Conservation (phyloP, 1,139 yeast species). For the Geotrichum bryndzae region DNA sequence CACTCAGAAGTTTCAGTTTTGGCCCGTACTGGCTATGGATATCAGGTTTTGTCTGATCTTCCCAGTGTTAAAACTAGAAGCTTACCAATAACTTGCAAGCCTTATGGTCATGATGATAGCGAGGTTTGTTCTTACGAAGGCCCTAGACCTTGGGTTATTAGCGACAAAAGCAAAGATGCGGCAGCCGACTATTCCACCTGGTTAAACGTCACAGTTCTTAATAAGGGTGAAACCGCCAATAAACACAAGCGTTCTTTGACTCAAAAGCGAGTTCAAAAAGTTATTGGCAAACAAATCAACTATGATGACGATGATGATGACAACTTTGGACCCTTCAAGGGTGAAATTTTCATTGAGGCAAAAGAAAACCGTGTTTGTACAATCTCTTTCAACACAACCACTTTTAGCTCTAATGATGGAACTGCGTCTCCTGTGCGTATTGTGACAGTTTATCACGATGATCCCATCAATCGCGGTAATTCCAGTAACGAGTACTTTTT, state of each 20-base stretch:
- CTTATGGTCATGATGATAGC: constrained; percentile 38
- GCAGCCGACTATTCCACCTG: constrained; percentile 40
- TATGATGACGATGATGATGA: constrained; percentile 17
- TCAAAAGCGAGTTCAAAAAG: background rate
- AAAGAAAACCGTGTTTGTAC: constrained; percentile 61
- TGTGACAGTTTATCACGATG: constrained; percentile 45
- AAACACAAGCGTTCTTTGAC: constrained; percentile 21
- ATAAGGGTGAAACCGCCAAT: constrained; percentile 38
- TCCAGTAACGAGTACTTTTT: constrained; percentile 12
- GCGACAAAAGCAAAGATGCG: constrained; percentile 32
- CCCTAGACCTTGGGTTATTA: constrained; percentile 48
- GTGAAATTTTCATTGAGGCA: constrained; percentile 54
- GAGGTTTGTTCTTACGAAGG: constrained; percentile 52
- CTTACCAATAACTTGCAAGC: constrained; percentile 37
- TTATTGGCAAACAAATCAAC: constrained; percentile 27
- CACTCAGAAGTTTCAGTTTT: constrained; percentile 42
- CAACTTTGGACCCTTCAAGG: constrained; percentile 57
- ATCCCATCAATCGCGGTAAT: constrained; percentile 5
- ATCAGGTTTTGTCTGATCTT: constrained; percentile 46
- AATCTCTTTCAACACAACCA: constrained; percentile 48
- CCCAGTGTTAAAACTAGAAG: constrained; percentile 52
- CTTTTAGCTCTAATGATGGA: constrained; percentile 31
- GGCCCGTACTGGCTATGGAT: constrained; percentile 48
- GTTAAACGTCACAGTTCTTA: constrained; percentile 44
- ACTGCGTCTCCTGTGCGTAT: constrained; percentile 55